Percentiles rank a stretch among this genome's conserved stretches.
phyloP scores from a whole-genome alignment of 1,284 basidiomycete genomes.

The Ustilago curta region DNA sequence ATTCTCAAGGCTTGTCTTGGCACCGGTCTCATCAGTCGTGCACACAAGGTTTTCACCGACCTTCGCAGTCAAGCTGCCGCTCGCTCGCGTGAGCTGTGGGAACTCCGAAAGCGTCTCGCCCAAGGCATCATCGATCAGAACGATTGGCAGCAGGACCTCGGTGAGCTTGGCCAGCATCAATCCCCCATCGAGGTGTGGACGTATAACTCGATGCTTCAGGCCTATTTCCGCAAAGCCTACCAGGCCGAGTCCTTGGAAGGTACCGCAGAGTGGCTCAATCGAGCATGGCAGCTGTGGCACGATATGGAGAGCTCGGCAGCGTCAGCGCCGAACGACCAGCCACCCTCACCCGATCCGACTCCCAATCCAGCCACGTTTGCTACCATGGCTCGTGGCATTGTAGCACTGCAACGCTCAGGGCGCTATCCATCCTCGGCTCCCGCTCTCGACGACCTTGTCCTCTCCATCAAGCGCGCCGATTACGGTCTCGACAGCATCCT shows the following conservation, averaged over 20 bases:
- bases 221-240: slow-evolving; percentile 60
- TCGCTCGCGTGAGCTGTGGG: slow-evolving; percentile 46
- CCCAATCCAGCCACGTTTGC: slow-evolving; percentile 58
- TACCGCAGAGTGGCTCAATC: slow-evolving; percentile 48
- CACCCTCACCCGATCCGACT: slow-evolving; percentile 46
- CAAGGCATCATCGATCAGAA: slow-evolving; percentile 44
- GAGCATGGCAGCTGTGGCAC: slow-evolving; percentile 57
- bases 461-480: slow-evolving; percentile 45
- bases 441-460: slow-evolving; percentile 38
- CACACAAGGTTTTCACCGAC: slow-evolving; percentile 62
- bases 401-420: slow-evolving; percentile 44
- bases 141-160: slow-evolving; percentile 38
- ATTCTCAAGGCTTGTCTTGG: slow-evolving; percentile 65
- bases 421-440: slow-evolving; percentile 48
- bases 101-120: slow-evolving; percentile 32
- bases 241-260: slow-evolving; percentile 45
- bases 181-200: slow-evolving; percentile 53
- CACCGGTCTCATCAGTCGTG: slow-evolving; percentile 61
- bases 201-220: slow-evolving; percentile 65
- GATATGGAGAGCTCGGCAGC: slow-evolving; percentile 48
- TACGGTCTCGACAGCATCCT: slow-evolving; percentile 51
- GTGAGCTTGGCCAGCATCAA: slow-evolving; percentile 25
- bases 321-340: slow-evolving; percentile 20
- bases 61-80: slow-evolving; percentile 50
- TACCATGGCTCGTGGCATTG: slow-evolving; percentile 60